Conservation (phyloP, 2,329 filamentous ascomycete genomes). For the Grosmannia clavigera region DNA sequence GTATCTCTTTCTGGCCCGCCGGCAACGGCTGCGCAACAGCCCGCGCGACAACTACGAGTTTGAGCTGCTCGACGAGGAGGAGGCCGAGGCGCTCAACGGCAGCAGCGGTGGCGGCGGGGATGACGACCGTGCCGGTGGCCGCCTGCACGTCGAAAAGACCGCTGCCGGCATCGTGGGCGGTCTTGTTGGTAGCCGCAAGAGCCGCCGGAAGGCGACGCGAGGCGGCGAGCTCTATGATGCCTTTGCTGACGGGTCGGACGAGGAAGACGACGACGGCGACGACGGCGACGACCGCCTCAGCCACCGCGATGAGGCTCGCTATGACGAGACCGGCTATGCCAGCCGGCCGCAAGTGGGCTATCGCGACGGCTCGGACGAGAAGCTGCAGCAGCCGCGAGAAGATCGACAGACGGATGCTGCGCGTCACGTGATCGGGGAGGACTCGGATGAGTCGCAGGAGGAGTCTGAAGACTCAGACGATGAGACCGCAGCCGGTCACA, state of each 20-base stretch:
- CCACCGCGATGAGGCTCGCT: slow-evolving; percentile 51
- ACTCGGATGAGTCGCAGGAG: slow-evolving; percentile 18
- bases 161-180: background rate
- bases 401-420: slow-evolving; percentile 21
- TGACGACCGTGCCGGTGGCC: background rate
- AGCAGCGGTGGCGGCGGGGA: slow-evolving; percentile 11
- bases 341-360: slow-evolving; percentile 9
- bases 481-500: slow-evolving; percentile 10
- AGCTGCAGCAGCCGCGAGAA: background rate
- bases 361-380: slow-evolving; percentile 16
- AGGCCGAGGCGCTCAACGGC: slow-evolving; percentile 43
- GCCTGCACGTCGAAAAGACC: slow-evolving; percentile 24
- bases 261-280: slow-evolving; percentile 49
- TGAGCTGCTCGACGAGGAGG: slow-evolving; percentile 77
- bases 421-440: slow-evolving; percentile 39
- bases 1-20: slow-evolving; percentile 70
- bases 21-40: slow-evolving; percentile 61
- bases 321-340: slow-evolving; percentile 26
- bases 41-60: slow-evolving; percentile 84
- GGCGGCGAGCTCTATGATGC: slow-evolving; percentile 95
- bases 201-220: slow-evolving; percentile 35
- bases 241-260: slow-evolving; percentile 75
- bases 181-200: slow-evolving; percentile 26
- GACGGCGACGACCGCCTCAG: slow-evolving; percentile 13
- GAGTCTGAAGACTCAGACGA: slow-evolving; percentile 27